phyloP scores from a whole-genome alignment of 768 basidiomycete species.

The Boletus patriciae region DNA sequence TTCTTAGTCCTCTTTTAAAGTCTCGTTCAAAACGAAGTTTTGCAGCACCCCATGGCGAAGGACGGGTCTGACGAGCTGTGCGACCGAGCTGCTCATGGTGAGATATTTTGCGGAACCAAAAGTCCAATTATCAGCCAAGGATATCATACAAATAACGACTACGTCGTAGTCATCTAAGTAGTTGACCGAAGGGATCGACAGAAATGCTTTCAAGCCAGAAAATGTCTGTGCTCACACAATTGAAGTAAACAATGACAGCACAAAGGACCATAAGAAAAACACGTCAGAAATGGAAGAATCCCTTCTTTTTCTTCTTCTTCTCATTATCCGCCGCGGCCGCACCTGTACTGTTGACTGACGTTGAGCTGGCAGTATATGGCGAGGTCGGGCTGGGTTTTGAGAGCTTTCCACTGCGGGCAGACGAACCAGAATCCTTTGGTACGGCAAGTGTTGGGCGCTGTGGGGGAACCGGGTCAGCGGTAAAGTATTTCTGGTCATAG shows the following conservation, averaged over 20 bases:
- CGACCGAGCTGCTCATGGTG: background rate
- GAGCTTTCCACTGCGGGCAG: constrained; percentile 22
- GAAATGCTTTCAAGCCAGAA: background rate
- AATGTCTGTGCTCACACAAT: background rate
- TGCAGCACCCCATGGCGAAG: too few species aligned
- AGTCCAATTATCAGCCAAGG: constrained; percentile 12
- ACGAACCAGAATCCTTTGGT: constrained; percentile 26
- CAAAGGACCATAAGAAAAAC: background rate
- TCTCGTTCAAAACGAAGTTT: too few species aligned
- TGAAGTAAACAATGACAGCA: background rate
- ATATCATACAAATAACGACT: constrained; percentile 13
- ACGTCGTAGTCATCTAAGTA: background rate
- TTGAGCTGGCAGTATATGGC: constrained; percentile 52
- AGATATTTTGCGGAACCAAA: background rate
- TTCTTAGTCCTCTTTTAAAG: too few species aligned
- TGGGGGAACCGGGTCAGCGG: constrained; percentile 36
- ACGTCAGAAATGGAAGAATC: constrained; percentile 62
- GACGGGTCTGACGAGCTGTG: too few species aligned
- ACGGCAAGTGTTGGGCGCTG: constrained; percentile 26
- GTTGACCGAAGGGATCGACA: background rate
- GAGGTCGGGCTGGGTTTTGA: constrained; percentile 46
- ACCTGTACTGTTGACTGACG: constrained; percentile 41
- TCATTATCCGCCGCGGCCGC: constrained; percentile 44
- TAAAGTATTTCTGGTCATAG: constrained; percentile 78
- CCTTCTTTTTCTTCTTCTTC: constrained; percentile 78